Base-by-base conservation (phyloP, 768 basidiomycete species). In the Rickenella mellea region DNA sequence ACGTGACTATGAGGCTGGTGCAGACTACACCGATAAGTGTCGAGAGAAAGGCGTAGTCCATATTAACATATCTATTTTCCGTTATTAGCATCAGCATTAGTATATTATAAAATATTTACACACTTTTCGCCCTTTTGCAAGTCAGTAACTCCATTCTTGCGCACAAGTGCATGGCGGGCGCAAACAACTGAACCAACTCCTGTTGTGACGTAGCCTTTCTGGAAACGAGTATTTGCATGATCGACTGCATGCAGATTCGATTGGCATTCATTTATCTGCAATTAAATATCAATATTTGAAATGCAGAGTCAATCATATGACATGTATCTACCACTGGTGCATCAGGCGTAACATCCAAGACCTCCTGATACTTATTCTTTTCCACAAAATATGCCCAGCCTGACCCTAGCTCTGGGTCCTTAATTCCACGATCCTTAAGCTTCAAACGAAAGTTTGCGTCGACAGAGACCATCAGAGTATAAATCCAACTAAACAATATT, bases 111-210 rank as follows among this genome's bases (percentile, higher is more conserved):
- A n/a, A n/a, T n/a, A n/a, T n/a, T n/a, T n/a, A n/a, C n/a, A n/a
- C 38, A 62, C 60, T 52, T 27, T 52, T 63, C 63, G 12, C 60
- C 62, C 24, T 57, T 55, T 39, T 64, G 63, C 2, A 64, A 36
- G 45, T 60, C 58, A 25, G 58, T 59, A 2, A 63, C 46, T 2
- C 52, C 50, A 27, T 44, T 45, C 8, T 55, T 53, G 1, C 58
- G 46, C 35, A 57, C 53, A 42, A 66, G 52, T 35, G 56, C 54
- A 36, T 66, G 62, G 1, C 60, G 50, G n/a, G n/a, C n/a, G 5
- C 39, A 40, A 15, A 21, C 15, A 15, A 19, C 19, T 2, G 39
- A 19, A 40, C 39, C 39, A 27, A 40, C 39, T 7, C 39, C 39
- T 10, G 20, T 40, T 24, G 27, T 25, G 11, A 17, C 27, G 15